Percentiles rank a stretch among this genome's conserved stretches.
Conservation (phyloP, 192 early-diverging fungal genomes). For the Backusella mclennaniae region DNA sequence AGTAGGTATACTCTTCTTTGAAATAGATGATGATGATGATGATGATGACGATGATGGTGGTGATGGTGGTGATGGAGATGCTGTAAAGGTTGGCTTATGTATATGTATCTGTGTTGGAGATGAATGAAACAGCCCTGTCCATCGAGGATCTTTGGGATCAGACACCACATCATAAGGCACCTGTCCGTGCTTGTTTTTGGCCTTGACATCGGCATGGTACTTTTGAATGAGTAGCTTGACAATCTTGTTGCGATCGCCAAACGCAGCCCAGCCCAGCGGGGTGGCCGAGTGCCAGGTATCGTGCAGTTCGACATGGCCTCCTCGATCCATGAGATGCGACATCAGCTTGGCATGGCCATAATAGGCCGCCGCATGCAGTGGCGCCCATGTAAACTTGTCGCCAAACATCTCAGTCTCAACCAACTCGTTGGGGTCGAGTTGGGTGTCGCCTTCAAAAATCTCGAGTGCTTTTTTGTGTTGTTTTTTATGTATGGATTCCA, state of each 20-base stretch:
- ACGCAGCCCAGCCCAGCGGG: slow-evolving; percentile 93
- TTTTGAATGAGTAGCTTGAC: slow-evolving; percentile 73
- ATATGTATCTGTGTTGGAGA: neutral
- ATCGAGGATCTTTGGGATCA: slow-evolving; percentile 45
- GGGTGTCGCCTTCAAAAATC: slow-evolving; percentile 13
- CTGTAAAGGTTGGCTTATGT: neutral
- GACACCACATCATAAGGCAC: slow-evolving; percentile 79
- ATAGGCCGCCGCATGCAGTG: slow-evolving; percentile 85
- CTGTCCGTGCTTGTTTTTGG: slow-evolving; percentile 75
- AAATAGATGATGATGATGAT: neutral
- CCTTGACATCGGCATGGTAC: slow-evolving; percentile 73
- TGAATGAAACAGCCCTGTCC: slow-evolving; percentile 31
- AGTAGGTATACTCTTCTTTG: neutral
- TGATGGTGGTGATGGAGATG: neutral
- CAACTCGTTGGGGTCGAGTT: slow-evolving; percentile 27
- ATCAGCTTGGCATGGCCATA: slow-evolving; percentile 71
- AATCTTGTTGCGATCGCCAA: slow-evolving; percentile 65
- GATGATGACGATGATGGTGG: neutral
- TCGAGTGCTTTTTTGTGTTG: slow-evolving; percentile 5
- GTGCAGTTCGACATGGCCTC: slow-evolving; percentile 74
- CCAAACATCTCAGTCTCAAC: slow-evolving; percentile 38
- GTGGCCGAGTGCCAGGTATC: slow-evolving; percentile 85
- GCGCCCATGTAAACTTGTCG: slow-evolving; percentile 75
- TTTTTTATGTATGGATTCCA: slow-evolving; percentile 13
- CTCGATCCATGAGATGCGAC: slow-evolving; percentile 64